A percentile compares a stretch with the other conserved stretches of the same genome.
Evolutionary conservation across 1,284 basidiomycete genomes (phyloP).

Genomic region (Grifola frondosa): DNA sequence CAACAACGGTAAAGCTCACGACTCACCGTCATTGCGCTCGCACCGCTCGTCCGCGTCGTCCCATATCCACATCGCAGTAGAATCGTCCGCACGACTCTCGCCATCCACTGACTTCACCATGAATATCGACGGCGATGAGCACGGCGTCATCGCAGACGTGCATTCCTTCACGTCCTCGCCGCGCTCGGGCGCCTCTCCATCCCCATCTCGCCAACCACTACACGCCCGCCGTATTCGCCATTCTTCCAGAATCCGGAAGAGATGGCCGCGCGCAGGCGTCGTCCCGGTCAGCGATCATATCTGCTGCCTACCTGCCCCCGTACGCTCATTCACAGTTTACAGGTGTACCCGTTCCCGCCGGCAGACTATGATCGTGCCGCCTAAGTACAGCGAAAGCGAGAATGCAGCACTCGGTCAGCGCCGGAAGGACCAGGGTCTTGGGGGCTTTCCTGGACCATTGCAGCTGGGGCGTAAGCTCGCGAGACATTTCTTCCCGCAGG

Average conservation of each 20-base stretch:
- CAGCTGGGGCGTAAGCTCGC: constrained; percentile 33
- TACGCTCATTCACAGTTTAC: not conserved
- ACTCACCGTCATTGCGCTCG: not conserved
- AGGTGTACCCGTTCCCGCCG: constrained; percentile 19
- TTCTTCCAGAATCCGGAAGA: not conserved
- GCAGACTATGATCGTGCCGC: constrained; percentile 14
- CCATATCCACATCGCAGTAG: constrained; percentile 8
- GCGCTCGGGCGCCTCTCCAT: constrained; percentile 30
- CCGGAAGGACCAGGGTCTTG: constrained; percentile 34
- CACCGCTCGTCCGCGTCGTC: not conserved
- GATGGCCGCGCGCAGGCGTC: constrained; percentile 11
- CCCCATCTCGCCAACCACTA: constrained; percentile 13
- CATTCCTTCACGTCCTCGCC: constrained; percentile 42
- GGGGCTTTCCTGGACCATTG: constrained; percentile 48
- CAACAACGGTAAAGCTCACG: not conserved
- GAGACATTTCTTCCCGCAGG: constrained; percentile 35
- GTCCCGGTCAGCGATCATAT: constrained; percentile 13
- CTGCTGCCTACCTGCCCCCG: not conserved
- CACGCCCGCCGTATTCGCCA: constrained; percentile 6
- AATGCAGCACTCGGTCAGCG: constrained; percentile 19
- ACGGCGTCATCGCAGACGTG: constrained; percentile 29
- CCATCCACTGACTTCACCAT: constrained; percentile 14
- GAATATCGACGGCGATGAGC: constrained; percentile 6
- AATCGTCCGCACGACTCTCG: constrained; percentile 14
- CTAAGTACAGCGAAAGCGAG: constrained; percentile 9